Evolutionary conservation across 305 asterid genomes (phyloP).

Genomic region (Fraxinus sp.): DNA sequence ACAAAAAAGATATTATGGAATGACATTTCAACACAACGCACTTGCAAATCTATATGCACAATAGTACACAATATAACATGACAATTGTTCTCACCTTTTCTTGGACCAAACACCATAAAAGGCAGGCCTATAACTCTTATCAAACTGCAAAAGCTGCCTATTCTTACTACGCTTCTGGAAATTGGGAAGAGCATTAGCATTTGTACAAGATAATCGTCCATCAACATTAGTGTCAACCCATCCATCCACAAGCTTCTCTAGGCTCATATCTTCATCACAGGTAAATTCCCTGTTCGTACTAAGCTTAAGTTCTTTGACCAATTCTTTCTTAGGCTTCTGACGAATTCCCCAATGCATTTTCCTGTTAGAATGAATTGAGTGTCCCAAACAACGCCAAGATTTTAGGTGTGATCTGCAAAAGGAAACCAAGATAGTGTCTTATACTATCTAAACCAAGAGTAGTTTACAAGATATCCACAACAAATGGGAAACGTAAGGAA

Average conservation of each 20-base stretch:
- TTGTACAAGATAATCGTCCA: conserved; percentile 31
- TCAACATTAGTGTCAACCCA: conserved; percentile 48
- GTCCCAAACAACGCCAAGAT: conserved; percentile 58
- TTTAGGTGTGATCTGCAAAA: conserved; percentile 67
- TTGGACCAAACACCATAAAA: conserved; percentile 84
- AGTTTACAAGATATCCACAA: neutral
- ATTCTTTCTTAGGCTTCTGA: conserved; percentile 65
- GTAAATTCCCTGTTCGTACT: conserved; percentile 48
- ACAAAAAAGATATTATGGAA: neutral
- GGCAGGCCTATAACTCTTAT: conserved; percentile 87
- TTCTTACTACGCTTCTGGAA: conserved; percentile 31
- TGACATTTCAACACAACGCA: neutral
- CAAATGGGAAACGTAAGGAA: conserved; percentile 14
- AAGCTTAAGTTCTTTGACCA: conserved; percentile 87
- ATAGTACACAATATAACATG: neutral
- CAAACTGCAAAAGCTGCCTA: conserved; percentile 85
- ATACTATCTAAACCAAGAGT: conserved; percentile 12
- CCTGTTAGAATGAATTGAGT: conserved; percentile 38
- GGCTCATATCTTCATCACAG: conserved; percentile 49
- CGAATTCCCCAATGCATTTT: conserved; percentile 79
- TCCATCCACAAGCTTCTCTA: conserved; percentile 54
- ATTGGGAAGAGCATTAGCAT: conserved; percentile 27
- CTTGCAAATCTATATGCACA: neutral
- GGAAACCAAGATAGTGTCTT: conserved; percentile 22
- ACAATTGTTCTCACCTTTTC: conserved; percentile 50